A percentile compares a stretch with the other conserved stretches of the same genome.
Evolutionary conservation across 2,329 filamentous ascomycete genomes (phyloP).

Genomic region (Diaporthe velutina): DNA sequence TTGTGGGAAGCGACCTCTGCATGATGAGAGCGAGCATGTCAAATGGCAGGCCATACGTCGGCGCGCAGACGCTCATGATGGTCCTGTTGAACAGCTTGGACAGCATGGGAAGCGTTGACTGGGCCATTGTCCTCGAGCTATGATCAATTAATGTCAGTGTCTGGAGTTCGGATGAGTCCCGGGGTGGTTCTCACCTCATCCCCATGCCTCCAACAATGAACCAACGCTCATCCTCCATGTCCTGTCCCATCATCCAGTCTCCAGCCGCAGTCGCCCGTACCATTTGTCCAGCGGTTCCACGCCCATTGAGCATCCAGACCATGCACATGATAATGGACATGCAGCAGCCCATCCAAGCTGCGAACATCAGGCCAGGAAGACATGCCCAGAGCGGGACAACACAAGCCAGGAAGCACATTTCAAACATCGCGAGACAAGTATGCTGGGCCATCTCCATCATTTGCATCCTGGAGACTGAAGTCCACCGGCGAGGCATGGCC

Average conservation of each 20-base stretch:
- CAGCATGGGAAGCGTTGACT: slow-evolving; percentile 50
- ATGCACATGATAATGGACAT: slow-evolving; percentile 43
- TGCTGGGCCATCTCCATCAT: slow-evolving; percentile 45
- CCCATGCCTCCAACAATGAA: slow-evolving; percentile 52
- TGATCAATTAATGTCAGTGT: neutral
- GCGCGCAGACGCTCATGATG: slow-evolving; percentile 64
- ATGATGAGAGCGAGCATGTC: slow-evolving; percentile 59
- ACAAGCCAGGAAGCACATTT: slow-evolving; percentile 45
- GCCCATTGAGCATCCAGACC: slow-evolving; percentile 48
- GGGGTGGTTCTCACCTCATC: slow-evolving; percentile 45
- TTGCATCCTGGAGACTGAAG: slow-evolving; percentile 39
- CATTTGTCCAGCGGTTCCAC: slow-evolving; percentile 39
- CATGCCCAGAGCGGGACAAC: slow-evolving; percentile 46
- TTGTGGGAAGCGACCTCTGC: slow-evolving; percentile 46
- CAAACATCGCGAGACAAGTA: slow-evolving; percentile 43
- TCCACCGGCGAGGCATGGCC: slow-evolving; percentile 12
- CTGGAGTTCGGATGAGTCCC: neutral
- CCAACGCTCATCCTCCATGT: slow-evolving; percentile 50
- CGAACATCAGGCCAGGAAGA: slow-evolving; percentile 49
- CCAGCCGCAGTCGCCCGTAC: slow-evolving; percentile 42
- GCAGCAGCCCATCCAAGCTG: slow-evolving; percentile 45
- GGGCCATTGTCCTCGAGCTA: slow-evolving; percentile 48
- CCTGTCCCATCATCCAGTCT: slow-evolving; percentile 46
- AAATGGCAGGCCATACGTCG: slow-evolving; percentile 65
- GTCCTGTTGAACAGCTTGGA: slow-evolving; percentile 52